Base-by-base conservation (phyloP, 2,329 filamentous ascomycete genomes). In the Fusarium marasasianum region DNA sequence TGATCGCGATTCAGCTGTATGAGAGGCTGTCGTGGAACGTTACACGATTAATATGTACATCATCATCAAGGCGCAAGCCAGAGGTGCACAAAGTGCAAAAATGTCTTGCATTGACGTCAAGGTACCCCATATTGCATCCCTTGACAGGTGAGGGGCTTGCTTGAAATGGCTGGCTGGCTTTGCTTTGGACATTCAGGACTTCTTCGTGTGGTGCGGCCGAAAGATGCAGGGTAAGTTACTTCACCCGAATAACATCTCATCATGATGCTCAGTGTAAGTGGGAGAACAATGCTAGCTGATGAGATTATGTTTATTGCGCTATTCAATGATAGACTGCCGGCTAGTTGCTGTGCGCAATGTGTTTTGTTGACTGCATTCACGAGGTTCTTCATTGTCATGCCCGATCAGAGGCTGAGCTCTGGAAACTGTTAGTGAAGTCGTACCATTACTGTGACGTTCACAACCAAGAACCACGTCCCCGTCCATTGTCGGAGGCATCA, bases 251-350 rank as follows among this genome's bases (percentile, higher is more conserved):
- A 63, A 17, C 8, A 24, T n/a, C 13, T 20, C 6, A 22, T 13
- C 17, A 44, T 20, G 29, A 35, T 24, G 17, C 11, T 51, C 22
- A 35, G 31, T 11, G 31, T 3, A 51, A 8, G 8, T 51, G 12
- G 31, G 31, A 9, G n/a, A 24, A 35, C 17, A 53, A 24, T 6
- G 4, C 31, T 6, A 35, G n/a, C 9, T 12, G 48, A 2, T 35
- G 8, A 14, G 4, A 15, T 3, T 5, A 14, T 51, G 3, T 35
- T 24, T 11, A 20, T 51, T 51, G 12, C 0, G 31, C 17, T 20
- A 1, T 6, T 14, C 2, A 0, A 6, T 5, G 8, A 5, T 5
- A 4, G 8, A 20, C 0, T 35, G 4, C 8, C 3, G 8, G 20
- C 17, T 51, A 4, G 4, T 0, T 8, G 3, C 8, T 51, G 2